These are phyloP conservation scores for Sanghuangporus weigelae DNA, from an alignment of 1,284 basidiomycete species.

Conservation along the genomic window DNA sequence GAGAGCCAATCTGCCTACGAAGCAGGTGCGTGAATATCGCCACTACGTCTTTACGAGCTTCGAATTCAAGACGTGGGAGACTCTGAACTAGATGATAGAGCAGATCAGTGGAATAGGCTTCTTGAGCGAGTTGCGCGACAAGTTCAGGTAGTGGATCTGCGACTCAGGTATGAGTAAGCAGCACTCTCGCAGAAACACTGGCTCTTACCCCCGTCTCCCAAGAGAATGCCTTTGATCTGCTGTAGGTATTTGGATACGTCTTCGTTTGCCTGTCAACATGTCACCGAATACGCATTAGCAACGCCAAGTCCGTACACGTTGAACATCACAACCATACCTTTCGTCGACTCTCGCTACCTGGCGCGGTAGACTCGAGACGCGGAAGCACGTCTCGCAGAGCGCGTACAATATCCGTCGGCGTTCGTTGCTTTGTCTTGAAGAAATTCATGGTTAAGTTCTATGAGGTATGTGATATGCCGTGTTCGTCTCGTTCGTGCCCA, in stretches of 20 bases:
- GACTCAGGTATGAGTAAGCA: background rate
- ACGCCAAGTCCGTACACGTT: background rate
- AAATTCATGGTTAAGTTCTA: slow-evolving; percentile 73
- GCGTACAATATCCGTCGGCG: slow-evolving; percentile 81
- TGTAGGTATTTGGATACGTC: slow-evolving; percentile 87
- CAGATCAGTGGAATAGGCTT: slow-evolving; percentile 90
- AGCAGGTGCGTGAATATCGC: slow-evolving; percentile 97
- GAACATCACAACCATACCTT: slow-evolving; percentile 50
- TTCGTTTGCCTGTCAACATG: slow-evolving; percentile 61
- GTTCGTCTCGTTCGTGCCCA: background rate
- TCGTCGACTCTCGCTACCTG: slow-evolving; percentile 69
- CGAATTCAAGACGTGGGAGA: slow-evolving; percentile 90
- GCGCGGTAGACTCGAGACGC: slow-evolving; percentile 67
- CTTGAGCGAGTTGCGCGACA: slow-evolving; percentile 90
- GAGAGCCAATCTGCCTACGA: slow-evolving; percentile 87
- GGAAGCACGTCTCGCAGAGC: slow-evolving; percentile 75
- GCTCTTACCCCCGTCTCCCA: slow-evolving; percentile 75
- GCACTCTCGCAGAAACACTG: slow-evolving; percentile 9
- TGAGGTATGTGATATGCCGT: background rate
- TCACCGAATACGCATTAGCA: slow-evolving; percentile 4
- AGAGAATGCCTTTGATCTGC: slow-evolving; percentile 83
- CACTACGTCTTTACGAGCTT: slow-evolving; percentile 93
- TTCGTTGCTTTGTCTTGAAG: slow-evolving; percentile 86
- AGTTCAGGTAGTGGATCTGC: slow-evolving; percentile 80
- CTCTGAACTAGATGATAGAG: slow-evolving; percentile 78